Percentiles rank a stretch among this genome's conserved stretches.
phyloP scores from a whole-genome alignment of 2,329 filamentous ascomycete genomes.

The Fusarium guadeloupense region DNA sequence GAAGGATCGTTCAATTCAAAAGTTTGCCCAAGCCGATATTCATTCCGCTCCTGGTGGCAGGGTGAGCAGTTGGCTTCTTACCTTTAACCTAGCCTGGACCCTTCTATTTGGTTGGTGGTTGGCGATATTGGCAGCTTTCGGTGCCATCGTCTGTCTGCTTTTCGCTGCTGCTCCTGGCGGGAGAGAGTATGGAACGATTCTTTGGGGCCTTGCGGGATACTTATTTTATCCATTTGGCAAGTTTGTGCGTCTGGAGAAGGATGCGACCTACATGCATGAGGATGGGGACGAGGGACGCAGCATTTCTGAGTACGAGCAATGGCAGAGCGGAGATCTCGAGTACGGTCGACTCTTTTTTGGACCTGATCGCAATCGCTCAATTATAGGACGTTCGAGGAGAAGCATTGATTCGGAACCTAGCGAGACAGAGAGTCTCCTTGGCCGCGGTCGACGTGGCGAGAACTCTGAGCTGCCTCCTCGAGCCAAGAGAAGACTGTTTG shows the following conservation, averaged over 20 bases:
- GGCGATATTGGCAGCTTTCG: slow-evolving; percentile 76
- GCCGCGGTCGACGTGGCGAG: slow-evolving; percentile 64
- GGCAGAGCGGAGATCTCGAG: slow-evolving; percentile 97
- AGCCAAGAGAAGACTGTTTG: slow-evolving; percentile 87
- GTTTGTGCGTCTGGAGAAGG: slow-evolving; percentile 91
- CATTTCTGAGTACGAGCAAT: slow-evolving; percentile 98
- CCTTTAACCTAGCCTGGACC: slow-evolving; percentile 93
- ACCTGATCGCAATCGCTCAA: slow-evolving; percentile 77
- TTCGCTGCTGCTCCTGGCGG: slow-evolving; percentile 83
- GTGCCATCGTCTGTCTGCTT: slow-evolving; percentile 79
- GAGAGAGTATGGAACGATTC: slow-evolving; percentile 83
- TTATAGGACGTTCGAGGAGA: slow-evolving; percentile 85
- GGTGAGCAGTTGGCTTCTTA: slow-evolving; percentile 83
- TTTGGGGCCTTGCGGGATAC: slow-evolving; percentile 86
- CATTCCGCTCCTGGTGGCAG: slow-evolving; percentile 91
- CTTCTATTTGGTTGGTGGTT: slow-evolving; percentile 97
- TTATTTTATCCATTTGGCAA: slow-evolving; percentile 97
- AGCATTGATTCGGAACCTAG: slow-evolving; percentile 86
- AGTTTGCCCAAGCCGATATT: slow-evolving; percentile 95
- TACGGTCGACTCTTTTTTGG: slow-evolving; percentile 97
- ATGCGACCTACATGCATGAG: slow-evolving; percentile 93
- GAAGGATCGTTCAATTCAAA: slow-evolving; percentile 94
- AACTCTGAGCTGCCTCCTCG: slow-evolving; percentile 49
- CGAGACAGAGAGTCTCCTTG: slow-evolving; percentile 90
- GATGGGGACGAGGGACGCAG: slow-evolving; percentile 95